Evolutionary conservation across 2,329 filamentous ascomycete species (phyloP).

Genomic region (Beauveria sp.): DNA sequence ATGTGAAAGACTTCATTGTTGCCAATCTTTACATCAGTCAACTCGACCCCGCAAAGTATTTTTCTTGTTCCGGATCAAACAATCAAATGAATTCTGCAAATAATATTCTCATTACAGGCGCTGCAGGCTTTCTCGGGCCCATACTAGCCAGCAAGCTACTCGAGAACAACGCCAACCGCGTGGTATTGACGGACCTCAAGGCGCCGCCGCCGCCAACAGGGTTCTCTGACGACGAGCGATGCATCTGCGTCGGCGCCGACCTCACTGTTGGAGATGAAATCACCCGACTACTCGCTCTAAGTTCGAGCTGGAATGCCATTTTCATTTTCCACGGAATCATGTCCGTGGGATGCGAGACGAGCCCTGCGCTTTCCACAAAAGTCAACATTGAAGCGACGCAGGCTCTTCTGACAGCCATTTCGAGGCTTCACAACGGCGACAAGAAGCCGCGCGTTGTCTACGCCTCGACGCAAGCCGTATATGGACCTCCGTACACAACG

Average conservation of each 20-base stretch:
- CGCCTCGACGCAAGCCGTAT: constrained; percentile 51
- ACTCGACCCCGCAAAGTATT: background rate
- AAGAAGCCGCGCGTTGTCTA: constrained; percentile 39
- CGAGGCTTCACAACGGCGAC: constrained; percentile 34
- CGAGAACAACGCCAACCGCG: constrained; percentile 28
- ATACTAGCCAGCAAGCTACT: constrained; percentile 49
- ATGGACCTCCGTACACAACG: constrained; percentile 40
- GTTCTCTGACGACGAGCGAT: constrained; percentile 21
- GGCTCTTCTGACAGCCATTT: constrained; percentile 42
- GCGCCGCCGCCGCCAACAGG: constrained; percentile 38
- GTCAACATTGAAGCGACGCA: constrained; percentile 52
- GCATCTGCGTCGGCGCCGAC: constrained; percentile 20
- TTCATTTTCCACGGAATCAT: constrained; percentile 57
- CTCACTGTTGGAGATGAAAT: constrained; percentile 22
- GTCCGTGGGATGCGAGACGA: constrained; percentile 52
- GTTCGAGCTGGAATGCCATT: constrained; percentile 27
- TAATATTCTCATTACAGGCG: constrained; percentile 55
- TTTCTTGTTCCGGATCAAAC: background rate
- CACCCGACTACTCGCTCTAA: background rate
- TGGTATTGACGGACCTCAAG: constrained; percentile 51
- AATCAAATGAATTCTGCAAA: background rate
- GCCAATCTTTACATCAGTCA: background rate
- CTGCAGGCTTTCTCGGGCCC: constrained; percentile 57
- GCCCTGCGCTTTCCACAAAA: constrained; percentile 35
- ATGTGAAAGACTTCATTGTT: background rate